Conservation (phyloP, 345 rosid genomes). For the Euclidium syriacum region DNA sequence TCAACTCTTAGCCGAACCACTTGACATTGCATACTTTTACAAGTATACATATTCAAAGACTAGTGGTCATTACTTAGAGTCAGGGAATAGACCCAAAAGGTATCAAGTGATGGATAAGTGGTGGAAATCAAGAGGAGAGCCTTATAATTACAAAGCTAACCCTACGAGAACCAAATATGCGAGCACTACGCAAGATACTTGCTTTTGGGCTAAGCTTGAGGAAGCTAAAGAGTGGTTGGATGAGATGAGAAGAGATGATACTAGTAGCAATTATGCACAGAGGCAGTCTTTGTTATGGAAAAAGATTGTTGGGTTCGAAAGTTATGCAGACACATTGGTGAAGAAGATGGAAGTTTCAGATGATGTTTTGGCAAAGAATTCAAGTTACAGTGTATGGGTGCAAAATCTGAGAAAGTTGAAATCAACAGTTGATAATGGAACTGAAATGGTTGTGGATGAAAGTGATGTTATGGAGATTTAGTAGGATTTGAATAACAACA, state of each 20-base stretch:
- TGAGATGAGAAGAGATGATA: conserved; percentile 34
- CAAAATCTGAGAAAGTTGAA: conserved; percentile 36
- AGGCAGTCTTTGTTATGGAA: conserved; percentile 27
- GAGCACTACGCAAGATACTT: conserved; percentile 68
- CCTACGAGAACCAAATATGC: conserved; percentile 45
- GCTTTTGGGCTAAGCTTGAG: conserved; percentile 88
- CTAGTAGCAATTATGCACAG: conserved; percentile 17
- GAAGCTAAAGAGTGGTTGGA: conserved; percentile 60
- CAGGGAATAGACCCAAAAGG: conserved; percentile 63
- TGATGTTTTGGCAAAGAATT: conserved; percentile 61
- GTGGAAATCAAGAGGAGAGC: conserved; percentile 36
- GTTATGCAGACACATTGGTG: conserved; percentile 36
- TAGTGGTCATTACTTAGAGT: conserved; percentile 44
- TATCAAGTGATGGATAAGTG: conserved; percentile 60
- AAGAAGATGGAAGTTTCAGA: conserved; percentile 49
- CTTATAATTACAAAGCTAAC: neutral
- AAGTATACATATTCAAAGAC: conserved; percentile 25
- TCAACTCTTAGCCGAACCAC: conserved; percentile 64
- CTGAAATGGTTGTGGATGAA: conserved; percentile 8
- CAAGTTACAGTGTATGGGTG: conserved; percentile 65
- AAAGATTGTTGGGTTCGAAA: conserved; percentile 34
- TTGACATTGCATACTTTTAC: conserved; percentile 72
- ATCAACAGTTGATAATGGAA: conserved; percentile 6
- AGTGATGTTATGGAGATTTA: conserved; percentile 25
- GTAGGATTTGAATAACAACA: neutral